Evolutionary conservation across 2,329 filamentous ascomycete genomes (phyloP).

Genomic region (Phaeosphaeria sp.): DNA sequence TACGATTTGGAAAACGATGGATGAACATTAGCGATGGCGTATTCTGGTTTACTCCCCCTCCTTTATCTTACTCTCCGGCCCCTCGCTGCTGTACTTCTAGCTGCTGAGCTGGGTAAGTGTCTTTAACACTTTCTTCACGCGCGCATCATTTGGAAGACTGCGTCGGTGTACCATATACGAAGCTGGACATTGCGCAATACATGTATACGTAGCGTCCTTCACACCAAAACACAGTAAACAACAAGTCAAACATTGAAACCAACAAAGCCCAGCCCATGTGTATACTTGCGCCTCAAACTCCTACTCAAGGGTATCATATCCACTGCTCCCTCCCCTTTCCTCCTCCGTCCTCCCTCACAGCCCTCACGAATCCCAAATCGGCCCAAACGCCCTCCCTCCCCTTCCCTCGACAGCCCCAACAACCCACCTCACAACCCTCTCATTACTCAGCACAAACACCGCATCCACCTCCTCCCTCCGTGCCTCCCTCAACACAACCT

Average conservation of each 20-base stretch:
- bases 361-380: conserved; percentile 72
- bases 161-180: neutral
- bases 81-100: neutral
- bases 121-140: neutral
- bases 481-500: conserved; percentile 60
- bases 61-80: neutral
- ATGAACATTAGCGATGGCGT: conserved; percentile 3
- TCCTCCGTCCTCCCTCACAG: neutral
- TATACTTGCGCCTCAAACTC: neutral
- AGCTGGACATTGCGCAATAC: neutral
- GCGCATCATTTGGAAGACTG: neutral
- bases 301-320: conserved; percentile 1
- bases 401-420: conserved; percentile 72
- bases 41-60: neutral
- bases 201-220: neutral
- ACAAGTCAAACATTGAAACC: neutral
- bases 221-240: neutral
- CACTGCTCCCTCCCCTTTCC: neutral
- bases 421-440: conserved; percentile 69
- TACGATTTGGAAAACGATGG: neutral
- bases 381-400: conserved; percentile 72
- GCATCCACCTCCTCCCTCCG: conserved; percentile 64
- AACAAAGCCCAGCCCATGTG: too few relatives aligned
- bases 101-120: neutral
- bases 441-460: conserved; percentile 76